Evolutionary conservation across 2,329 filamentous ascomycete species (phyloP).

Genomic region (Clonostachys solani): DNA sequence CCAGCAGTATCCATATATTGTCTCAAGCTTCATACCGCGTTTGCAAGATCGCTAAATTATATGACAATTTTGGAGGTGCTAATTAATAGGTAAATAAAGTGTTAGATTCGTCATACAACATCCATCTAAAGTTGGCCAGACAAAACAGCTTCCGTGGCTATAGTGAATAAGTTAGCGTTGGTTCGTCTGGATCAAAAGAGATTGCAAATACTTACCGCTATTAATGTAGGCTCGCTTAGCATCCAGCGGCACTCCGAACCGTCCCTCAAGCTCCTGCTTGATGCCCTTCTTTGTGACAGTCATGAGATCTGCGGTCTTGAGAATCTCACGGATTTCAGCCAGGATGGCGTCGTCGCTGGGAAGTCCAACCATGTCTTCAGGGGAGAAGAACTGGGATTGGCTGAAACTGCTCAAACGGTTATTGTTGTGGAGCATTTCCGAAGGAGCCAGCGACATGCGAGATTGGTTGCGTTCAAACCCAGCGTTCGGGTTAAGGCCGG

Average conservation of each 20-base stretch:
- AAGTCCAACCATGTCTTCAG: constrained; percentile 68
- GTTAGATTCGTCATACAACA: too few relatives aligned
- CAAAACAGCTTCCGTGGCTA: constrained; percentile 74
- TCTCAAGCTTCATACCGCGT: too few relatives aligned
- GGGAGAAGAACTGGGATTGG: constrained; percentile 53
- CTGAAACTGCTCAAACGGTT: constrained; percentile 56
- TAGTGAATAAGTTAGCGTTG: constrained; percentile 7
- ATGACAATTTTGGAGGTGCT: too few relatives aligned
- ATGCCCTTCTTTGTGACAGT: constrained; percentile 98
- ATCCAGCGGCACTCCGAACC: constrained; percentile 85
- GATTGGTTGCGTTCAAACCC: constrained; percentile 49
- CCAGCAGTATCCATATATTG: too few relatives aligned
- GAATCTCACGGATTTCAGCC: constrained; percentile 90
- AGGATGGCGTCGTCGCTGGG: constrained; percentile 87
- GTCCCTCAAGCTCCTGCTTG: constrained; percentile 85
- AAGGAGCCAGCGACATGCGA: constrained; percentile 76
- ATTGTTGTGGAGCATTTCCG: constrained; percentile 52
- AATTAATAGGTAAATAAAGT: neutral
- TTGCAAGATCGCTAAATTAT: too few relatives aligned
- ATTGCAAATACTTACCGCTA: constrained; percentile 60
- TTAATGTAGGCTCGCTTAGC: constrained; percentile 90
- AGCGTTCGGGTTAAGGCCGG: constrained; percentile 47
- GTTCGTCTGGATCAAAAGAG: constrained; percentile 15
- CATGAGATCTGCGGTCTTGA: constrained; percentile 92
- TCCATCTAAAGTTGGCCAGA: constrained; percentile 46